phyloP scores from a whole-genome alignment of 768 basidiomycete genomes.

The Atractiella rhizophila region DNA sequence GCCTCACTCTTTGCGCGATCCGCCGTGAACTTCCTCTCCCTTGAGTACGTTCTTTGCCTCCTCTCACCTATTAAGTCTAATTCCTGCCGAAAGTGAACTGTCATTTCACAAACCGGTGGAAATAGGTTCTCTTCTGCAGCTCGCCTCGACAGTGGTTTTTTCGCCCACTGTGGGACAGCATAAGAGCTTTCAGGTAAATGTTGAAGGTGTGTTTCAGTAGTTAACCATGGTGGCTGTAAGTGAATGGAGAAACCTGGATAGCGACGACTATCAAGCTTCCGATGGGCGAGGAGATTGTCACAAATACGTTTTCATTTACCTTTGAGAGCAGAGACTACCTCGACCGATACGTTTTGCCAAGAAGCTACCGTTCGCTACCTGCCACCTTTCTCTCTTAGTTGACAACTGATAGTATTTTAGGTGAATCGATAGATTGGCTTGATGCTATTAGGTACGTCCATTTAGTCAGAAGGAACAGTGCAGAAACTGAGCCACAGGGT shows the following conservation, averaged over 20 bases:
- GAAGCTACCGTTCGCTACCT: conserved; percentile 1
- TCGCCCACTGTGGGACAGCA: conserved; percentile 12
- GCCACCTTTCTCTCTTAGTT: too few species aligned
- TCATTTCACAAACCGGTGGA: conserved; percentile 14
- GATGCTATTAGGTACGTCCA: too few species aligned
- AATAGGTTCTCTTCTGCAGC: conserved; percentile 12
- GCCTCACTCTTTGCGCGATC: conserved; percentile 12
- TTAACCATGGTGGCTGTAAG: neutral
- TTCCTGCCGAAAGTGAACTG: conserved; percentile 7
- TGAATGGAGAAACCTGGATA: neutral
- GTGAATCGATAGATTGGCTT: too few species aligned
- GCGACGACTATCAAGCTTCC: conserved; percentile 11
- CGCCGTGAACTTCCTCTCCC: conserved; percentile 13
- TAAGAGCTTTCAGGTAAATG: conserved; percentile 12
- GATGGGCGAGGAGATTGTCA: conserved; percentile 9
- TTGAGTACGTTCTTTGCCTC: conserved; percentile 2
- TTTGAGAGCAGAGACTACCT: conserved; percentile 7
- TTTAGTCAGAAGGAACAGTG: too few species aligned
- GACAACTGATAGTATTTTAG: too few species aligned
- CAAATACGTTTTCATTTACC: conserved; percentile 15
- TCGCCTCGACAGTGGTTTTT: conserved; percentile 14
- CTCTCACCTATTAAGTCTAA: neutral
- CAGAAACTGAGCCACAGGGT: too few species aligned
- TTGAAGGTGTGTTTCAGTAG: conserved; percentile 9
- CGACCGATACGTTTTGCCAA: conserved; percentile 12